phyloP scores from a whole-genome alignment of 805 yeast genomes.

The Ogataea nitratoaversa region DNA sequence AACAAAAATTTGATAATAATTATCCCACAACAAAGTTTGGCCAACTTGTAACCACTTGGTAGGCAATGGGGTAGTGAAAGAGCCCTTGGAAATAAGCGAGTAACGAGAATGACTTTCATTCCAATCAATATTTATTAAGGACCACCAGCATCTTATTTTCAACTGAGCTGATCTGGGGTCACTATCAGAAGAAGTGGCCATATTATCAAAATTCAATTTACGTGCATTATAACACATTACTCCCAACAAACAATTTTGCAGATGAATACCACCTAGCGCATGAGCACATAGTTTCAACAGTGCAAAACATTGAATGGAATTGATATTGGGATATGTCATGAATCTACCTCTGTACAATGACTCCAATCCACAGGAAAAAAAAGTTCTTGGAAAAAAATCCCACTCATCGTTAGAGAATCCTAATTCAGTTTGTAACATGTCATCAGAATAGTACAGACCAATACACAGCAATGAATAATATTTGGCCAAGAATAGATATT shows the following conservation, averaged over 20 bases:
- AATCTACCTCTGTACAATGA: conserved; percentile 30
- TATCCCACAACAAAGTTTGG: conserved; percentile 16
- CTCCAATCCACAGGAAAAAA: conserved; percentile 31
- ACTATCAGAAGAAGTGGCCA: conserved; percentile 3
- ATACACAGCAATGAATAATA: conserved; percentile 31
- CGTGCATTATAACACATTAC: conserved; percentile 23
- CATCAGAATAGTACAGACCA: conserved; percentile 27
- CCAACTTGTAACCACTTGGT: conserved; percentile 16
- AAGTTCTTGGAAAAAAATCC: conserved; percentile 26
- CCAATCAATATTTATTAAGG: conserved; percentile 31
- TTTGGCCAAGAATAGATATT: conserved; percentile 27
- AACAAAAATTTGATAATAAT: conserved; percentile 22
- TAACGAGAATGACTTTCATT: conserved; percentile 26
- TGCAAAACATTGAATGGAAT: conserved; percentile 25
- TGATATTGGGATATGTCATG: conserved; percentile 28
- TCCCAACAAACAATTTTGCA: conserved; percentile 23
- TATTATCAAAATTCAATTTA: conserved; percentile 21
- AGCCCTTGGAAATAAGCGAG: conserved; percentile 16
- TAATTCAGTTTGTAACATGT: conserved; percentile 16
- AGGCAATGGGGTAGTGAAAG: conserved; percentile 26
- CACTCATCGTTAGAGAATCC: conserved; percentile 22
- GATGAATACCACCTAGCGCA: conserved; percentile 28
- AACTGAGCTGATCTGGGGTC: conserved; percentile 7
- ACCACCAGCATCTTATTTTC: conserved; percentile 27
- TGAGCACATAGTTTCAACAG: conserved; percentile 26